Percentiles rank a stretch among this genome's conserved stretches.
phyloP scores from a whole-genome alignment of 1,284 basidiomycete species.

The Pseudozyma sp. region DNA sequence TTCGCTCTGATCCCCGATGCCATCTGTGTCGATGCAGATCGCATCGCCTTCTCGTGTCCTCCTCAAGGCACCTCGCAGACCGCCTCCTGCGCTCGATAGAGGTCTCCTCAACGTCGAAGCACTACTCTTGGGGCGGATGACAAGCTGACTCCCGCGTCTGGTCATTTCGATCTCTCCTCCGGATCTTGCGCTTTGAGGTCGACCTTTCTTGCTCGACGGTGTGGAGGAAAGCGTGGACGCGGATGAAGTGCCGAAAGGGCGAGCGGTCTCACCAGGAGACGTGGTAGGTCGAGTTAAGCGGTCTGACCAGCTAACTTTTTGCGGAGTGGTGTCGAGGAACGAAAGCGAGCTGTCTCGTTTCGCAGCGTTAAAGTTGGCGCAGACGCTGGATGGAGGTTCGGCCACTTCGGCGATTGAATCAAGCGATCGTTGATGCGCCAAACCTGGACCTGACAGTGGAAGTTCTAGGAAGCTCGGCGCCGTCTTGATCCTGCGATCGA shows the following conservation, averaged over 20 bases:
- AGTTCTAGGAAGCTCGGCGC: conserved; percentile 2
- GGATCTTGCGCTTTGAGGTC: conserved; percentile 19
- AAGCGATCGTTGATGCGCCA: conserved; percentile 20
- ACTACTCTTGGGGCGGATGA: conserved; percentile 24
- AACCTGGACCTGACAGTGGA: not conserved
- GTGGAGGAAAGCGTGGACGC: not conserved
- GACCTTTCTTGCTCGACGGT: conserved; percentile 1
- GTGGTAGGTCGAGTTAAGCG: conserved; percentile 11
- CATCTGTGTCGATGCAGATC: conserved; percentile 41
- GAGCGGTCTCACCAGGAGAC: not conserved
- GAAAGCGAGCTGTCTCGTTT: conserved; percentile 1
- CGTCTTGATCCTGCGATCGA: not conserved
- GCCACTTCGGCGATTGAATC: conserved; percentile 38
- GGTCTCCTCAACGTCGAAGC: conserved; percentile 16
- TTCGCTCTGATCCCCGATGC: conserved; percentile 6
- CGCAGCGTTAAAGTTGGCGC: not conserved
- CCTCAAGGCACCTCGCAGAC: conserved; percentile 13
- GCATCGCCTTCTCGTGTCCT: conserved; percentile 7
- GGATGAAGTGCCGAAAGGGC: not conserved
- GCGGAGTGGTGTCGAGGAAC: not conserved
- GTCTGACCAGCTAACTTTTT: conserved; percentile 10
- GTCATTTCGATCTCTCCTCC: conserved; percentile 35
- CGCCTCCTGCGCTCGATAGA: conserved; percentile 18
- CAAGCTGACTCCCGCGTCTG: conserved; percentile 19
- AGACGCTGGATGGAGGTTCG: conserved; percentile 15